Conservation (phyloP, 176 grass and related monocot species). For the Hordeum marinum region DNA sequence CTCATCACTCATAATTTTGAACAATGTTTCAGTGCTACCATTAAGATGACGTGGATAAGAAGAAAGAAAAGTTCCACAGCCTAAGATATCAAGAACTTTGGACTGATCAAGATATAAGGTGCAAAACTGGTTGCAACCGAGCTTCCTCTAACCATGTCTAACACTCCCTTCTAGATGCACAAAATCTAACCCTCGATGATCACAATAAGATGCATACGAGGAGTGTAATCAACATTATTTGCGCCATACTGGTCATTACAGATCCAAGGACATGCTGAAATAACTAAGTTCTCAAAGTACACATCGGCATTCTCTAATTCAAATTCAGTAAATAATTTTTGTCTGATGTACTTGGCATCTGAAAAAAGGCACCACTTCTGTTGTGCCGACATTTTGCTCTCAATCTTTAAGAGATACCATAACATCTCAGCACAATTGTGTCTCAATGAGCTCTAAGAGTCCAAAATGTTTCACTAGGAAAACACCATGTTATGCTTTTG, state of each 20-base stretch:
- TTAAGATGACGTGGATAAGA: background rate
- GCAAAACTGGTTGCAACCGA: background rate
- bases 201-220: background rate
- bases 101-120: background rate
- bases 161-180: background rate
- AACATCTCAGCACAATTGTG: background rate
- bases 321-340: background rate
- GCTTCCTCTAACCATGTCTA: background rate
- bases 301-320: background rate
- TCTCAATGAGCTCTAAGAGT: background rate
- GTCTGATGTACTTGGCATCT: background rate
- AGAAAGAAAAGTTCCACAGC: background rate
- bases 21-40: background rate
- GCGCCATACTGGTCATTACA: too few species aligned
- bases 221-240: background rate
- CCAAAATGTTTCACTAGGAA: background rate
- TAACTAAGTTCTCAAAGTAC: background rate
- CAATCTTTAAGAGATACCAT: background rate
- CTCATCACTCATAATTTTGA: background rate
- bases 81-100: background rate
- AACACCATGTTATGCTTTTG: background rate
- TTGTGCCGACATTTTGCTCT: background rate
- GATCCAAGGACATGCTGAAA: background rate
- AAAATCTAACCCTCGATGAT: background rate
- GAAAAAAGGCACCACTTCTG: background rate